Evolutionary conservation across 2,329 filamentous ascomycete genomes (phyloP).

Genomic region (Xylaria hypoxylon): DNA sequence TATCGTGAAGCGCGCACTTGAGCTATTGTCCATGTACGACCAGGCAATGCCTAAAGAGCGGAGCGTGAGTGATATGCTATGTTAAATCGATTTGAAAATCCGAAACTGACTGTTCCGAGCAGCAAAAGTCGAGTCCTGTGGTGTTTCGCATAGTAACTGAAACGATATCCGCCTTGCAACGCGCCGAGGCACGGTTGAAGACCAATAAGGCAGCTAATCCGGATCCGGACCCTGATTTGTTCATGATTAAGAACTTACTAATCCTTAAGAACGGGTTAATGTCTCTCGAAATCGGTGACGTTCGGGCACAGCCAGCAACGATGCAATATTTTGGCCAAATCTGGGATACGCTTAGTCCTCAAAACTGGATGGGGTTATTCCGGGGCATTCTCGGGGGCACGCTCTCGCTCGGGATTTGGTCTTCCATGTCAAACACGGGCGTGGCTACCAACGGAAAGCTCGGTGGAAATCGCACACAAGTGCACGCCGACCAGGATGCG

Average conservation of each 20-base stretch:
- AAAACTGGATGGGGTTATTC: slow-evolving; percentile 70
- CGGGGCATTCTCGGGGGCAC: slow-evolving; percentile 67
- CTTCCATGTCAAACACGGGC: slow-evolving; percentile 40
- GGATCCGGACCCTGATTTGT: slow-evolving; percentile 83
- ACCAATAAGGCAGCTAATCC: slow-evolving; percentile 63
- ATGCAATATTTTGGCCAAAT: slow-evolving; percentile 74
- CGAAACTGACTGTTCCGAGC: slow-evolving; percentile 42
- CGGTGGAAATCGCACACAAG: slow-evolving; percentile 34
- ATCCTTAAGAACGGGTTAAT: slow-evolving; percentile 96
- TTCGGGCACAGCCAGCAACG: slow-evolving; percentile 63
- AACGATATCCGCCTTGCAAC: slow-evolving; percentile 84
- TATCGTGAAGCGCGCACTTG: slow-evolving; percentile 67
- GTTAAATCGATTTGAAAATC: neutral
- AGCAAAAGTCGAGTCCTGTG: slow-evolving; percentile 66
- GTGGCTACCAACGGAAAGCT: slow-evolving; percentile 39
- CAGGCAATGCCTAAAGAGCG: slow-evolving; percentile 73
- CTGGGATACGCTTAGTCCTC: slow-evolving; percentile 71
- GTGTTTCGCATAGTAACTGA: slow-evolving; percentile 84
- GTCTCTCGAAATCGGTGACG: slow-evolving; percentile 89
- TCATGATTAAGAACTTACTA: slow-evolving; percentile 93
- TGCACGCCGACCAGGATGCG: slow-evolving; percentile 62
- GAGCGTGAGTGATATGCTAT: slow-evolving; percentile 60
- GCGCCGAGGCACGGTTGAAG: slow-evolving; percentile 78
- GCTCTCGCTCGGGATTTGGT: slow-evolving; percentile 54
- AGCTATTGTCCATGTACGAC: slow-evolving; percentile 71